Conservation (phyloP, 306 rosid genomes). For the Leucaena leucocephala region DNA sequence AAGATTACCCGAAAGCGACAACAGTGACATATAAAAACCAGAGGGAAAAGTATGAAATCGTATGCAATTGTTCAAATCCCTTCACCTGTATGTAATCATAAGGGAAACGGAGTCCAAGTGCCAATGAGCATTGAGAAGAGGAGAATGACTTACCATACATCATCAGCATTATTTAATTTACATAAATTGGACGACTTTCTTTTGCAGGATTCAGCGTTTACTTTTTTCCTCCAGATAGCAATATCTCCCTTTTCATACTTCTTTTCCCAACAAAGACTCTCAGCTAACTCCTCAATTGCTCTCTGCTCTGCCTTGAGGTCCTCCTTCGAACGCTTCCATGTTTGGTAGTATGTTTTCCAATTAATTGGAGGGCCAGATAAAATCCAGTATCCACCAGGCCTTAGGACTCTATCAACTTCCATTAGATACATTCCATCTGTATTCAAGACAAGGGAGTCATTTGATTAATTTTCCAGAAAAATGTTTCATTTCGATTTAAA, state of each 20-base stretch:
- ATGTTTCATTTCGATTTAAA: conserved; percentile 21
- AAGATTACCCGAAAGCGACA: not conserved
- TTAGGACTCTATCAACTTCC: conserved; percentile 97
- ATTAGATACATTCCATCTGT: conserved; percentile 84
- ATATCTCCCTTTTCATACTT: conserved; percentile 96
- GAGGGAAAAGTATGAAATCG: conserved; percentile 9
- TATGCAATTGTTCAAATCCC: conserved; percentile 6
- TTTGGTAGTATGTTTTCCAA: conserved; percentile 91
- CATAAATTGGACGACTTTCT: conserved; percentile 57
- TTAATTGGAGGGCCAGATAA: conserved; percentile 98
- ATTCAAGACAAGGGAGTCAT: conserved; percentile 35
- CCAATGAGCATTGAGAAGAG: conserved; percentile 5
- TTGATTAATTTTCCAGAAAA: conserved; percentile 17
- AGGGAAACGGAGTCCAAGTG: not conserved
- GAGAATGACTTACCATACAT: conserved; percentile 71
- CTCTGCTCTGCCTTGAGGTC: conserved; percentile 84
- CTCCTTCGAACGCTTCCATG: conserved; percentile 87
- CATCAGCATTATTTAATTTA: conserved; percentile 63
- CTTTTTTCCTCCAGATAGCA: conserved; percentile 85
- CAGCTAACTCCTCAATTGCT: conserved; percentile 77
- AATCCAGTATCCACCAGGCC: conserved; percentile 98
- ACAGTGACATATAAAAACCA: conserved; percentile 11
- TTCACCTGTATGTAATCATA: not conserved
- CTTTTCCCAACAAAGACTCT: conserved; percentile 95
- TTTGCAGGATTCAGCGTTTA: conserved; percentile 67